Conservation (phyloP, 1,139 yeast species). For the Entelexis sorbosivorans region DNA sequence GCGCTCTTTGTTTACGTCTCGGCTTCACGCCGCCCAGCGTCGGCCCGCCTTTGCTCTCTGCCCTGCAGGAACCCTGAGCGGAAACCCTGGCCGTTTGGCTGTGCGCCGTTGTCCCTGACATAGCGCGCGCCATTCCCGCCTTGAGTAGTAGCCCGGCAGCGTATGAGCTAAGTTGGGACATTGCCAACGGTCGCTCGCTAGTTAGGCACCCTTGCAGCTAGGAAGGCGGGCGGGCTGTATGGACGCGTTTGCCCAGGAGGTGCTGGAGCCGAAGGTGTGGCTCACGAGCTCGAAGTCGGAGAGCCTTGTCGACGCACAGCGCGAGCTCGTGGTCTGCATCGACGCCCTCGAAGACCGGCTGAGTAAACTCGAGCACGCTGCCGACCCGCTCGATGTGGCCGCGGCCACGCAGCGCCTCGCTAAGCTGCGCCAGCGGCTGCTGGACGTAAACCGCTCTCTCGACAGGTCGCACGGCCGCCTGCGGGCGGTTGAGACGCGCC, state of each 20-base stretch:
- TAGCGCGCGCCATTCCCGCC: too few relatives aligned
- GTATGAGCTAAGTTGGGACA: too few relatives aligned
- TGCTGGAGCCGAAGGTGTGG: constrained; percentile 20
- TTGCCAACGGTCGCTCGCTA: too few relatives aligned
- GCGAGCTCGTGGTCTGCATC: constrained; percentile 16
- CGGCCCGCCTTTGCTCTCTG: too few relatives aligned
- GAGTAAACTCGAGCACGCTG: constrained; percentile 3
- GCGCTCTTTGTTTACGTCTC: too few relatives aligned
- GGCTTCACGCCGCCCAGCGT: too few relatives aligned
- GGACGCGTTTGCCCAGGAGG: constrained; percentile 20
- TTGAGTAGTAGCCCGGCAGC: too few relatives aligned
- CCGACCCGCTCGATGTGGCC: constrained; percentile 9
- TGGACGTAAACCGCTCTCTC: constrained; percentile 1
- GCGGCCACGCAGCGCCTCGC: constrained; percentile 4
- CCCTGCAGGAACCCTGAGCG: too few relatives aligned
- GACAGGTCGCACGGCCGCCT: constrained; percentile 1
- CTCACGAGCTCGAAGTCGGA: constrained; percentile 17
- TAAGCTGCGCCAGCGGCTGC: constrained; percentile 8
- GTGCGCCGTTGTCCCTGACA: too few relatives aligned
- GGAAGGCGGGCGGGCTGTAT: constrained; percentile 4
- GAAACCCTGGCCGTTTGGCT: too few relatives aligned
- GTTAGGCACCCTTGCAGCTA: too few relatives aligned
- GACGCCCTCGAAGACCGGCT: constrained; percentile 18
- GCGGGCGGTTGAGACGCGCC: neutral
- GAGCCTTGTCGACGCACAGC: constrained; percentile 19